A percentile compares a stretch with the other conserved stretches of the same genome.
phyloP scores from a whole-genome alignment of 2,329 filamentous ascomycete species.

The Teratosphaeria nubilosa region DNA sequence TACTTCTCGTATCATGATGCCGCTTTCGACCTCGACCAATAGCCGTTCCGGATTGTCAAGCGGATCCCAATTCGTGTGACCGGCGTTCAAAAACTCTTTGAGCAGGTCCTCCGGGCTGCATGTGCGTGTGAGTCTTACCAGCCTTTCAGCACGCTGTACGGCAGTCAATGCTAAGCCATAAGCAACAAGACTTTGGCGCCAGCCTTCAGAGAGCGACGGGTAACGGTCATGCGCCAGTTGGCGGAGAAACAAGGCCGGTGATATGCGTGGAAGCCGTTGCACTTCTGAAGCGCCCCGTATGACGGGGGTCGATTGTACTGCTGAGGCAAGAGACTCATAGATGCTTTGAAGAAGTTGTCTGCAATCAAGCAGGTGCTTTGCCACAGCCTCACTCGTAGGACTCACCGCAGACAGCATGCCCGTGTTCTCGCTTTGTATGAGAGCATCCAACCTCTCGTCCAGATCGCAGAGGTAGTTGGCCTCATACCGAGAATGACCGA shows the following conservation, averaged over 20 bases:
- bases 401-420: not conserved
- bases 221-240: conserved; percentile 33
- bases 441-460: not conserved
- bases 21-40: conserved; percentile 55
- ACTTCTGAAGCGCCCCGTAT: not conserved
- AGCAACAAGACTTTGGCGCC: conserved; percentile 32
- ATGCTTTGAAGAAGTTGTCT: not conserved
- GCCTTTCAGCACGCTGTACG: conserved; percentile 37
- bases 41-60: conserved; percentile 51
- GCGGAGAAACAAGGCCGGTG: conserved; percentile 35
- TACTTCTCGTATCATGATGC: conserved; percentile 51
- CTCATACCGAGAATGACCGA: not conserved
- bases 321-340: not conserved
- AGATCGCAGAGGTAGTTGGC: not conserved
- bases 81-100: conserved; percentile 39
- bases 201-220: conserved; percentile 22
- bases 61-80: conserved; percentile 49
- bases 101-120: conserved; percentile 10
- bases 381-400: not conserved
- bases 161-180: conserved; percentile 37
- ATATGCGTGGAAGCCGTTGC: conserved; percentile 31
- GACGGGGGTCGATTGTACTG: not conserved
- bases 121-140: conserved; percentile 21
- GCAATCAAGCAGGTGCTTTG: not conserved
- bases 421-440: not conserved